Base-by-base conservation (phyloP, 345 rosid genomes). In the Aegle marmelos region DNA sequence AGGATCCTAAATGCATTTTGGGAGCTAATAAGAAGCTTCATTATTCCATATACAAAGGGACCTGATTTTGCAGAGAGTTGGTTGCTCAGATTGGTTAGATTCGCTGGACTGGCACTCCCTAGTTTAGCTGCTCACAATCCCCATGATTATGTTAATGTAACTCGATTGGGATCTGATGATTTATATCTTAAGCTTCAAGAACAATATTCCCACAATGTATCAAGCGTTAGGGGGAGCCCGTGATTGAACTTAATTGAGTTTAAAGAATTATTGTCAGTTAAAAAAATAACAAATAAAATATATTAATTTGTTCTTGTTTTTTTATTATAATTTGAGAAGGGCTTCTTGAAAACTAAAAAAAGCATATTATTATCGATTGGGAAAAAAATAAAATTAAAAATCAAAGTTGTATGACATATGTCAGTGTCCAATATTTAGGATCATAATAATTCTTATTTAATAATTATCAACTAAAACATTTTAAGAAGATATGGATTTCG, bases 11-110 rank as follows among this genome's bases (percentile, higher is more conserved):
- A 17, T 79, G 88, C 87, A 22, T 41, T 61, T 10, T 84, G 86
- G 91, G 89, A 88, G 85, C 81, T 88, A 7, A 63, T 84, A 31
- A 84, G 91, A 34, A 71, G 88, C 34, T 84, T 84, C 78, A 79
- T 83, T 45, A 19, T 88, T 39, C 79, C 64, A 2, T 73, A 69
- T 62, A 76, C 21, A 54, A 76, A 83, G 69, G 89, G 88, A 28
- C 64, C 71, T 4, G 91, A 88, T 4, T 88, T 79, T 30, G 59
- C 67, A 61, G 91, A 88, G 81, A 67, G 76, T 63, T 81, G 88
- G 85, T 33, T 74, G 7, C 79, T 85, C 72, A 85, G 54, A 21
- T 45, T 67, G 11, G 4, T 71, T 17, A 83, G 91, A 48, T 5
- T 79, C 39, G 2, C 73, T 50, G 89, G 91, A 19, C 37, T 85